phyloP scores from a whole-genome alignment of 208 protist species.

The Vickermania ingenoplastis region DNA sequence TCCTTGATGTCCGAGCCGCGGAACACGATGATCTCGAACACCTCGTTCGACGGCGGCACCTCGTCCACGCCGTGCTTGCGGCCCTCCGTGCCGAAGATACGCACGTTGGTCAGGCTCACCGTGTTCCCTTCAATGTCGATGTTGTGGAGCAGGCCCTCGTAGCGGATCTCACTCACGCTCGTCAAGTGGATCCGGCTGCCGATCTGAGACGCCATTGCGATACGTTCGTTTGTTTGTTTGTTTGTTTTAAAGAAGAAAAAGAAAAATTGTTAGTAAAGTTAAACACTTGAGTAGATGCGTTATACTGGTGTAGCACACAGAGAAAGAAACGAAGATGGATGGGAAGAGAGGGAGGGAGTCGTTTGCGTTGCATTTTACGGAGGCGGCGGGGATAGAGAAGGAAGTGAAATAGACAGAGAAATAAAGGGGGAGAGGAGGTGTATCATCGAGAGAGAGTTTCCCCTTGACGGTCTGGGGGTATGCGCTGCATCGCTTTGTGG shows the following conservation, averaged over 20 bases:
- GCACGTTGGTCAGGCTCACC: conserved; percentile 78
- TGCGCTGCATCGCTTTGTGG: no score
- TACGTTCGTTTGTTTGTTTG: conserved; percentile 10
- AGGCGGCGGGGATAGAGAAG: no score
- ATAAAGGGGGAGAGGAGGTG: no score
- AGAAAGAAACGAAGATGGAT: no score
- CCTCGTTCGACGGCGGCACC: conserved; percentile 49
- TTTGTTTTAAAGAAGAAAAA: conserved; percentile 4
- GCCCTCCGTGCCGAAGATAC: conserved; percentile 84
- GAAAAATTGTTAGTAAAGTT: background rate
- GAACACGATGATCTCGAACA: conserved; percentile 87
- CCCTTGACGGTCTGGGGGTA: no score
- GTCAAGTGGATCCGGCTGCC: conserved; percentile 72
- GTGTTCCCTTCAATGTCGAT: conserved; percentile 75
- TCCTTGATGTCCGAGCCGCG: conserved; percentile 81
- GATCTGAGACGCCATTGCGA: conserved; percentile 18
- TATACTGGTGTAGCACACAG: background rate
- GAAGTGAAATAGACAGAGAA: no score
- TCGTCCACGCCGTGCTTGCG: conserved; percentile 38
- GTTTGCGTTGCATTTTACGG: no score
- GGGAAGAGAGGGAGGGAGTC: no score
- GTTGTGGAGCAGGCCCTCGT: conserved; percentile 68
- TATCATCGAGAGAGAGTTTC: no score
- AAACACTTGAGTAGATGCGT: background rate
- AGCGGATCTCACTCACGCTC: conserved; percentile 85